Base-by-base conservation (phyloP, 257 asterid genomes). In the Perilla frutescens region DNA sequence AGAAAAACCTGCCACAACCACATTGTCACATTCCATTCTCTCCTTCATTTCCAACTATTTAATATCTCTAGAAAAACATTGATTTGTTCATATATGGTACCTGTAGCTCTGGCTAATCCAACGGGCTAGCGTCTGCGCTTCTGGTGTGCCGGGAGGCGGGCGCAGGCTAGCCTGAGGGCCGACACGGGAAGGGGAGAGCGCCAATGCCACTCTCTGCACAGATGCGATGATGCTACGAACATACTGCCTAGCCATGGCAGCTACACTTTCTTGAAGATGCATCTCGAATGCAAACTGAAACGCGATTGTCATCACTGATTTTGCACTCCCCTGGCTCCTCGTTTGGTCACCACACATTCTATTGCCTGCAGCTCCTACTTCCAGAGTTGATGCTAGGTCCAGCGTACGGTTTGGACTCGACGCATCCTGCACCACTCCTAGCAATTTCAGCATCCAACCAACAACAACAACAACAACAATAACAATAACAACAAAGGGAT, bases 41-140 rank as follows among this genome's bases (percentile, higher is more conserved):
- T n/a, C n/a, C n/a, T n/a, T n/a, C n/a, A n/a, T n/a, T n/a, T n/a
- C n/a, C n/a, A n/a, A n/a, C n/a, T n/a, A n/a, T n/a, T n/a, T n/a
- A n/a, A n/a, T n/a, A n/a, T n/a, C n/a, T n/a, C n/a, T n/a, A n/a
- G n/a, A n/a, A n/a, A n/a, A n/a, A n/a, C n/a, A n/a, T n/a, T n/a
- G n/a, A n/a, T n/a, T n/a, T n/a, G n/a, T n/a, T n/a, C n/a, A n/a
- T n/a, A n/a, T n/a, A n/a, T 8, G 13, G 7, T 20, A 92, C 99
- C 98, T 89, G 70, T 95, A 92, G 87, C 99, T 92, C 81, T 92
- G 97, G 85, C 90, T 83, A 67, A 95, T 88, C 99, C 99, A 95
- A 53, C 86, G 84, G 5, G 97, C 88, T 14, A 95, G 94, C 0
- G 97, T 92, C 40, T 87, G 85, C 0, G 96, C 97, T 79, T 95